These are phyloP conservation scores for Apiospora pterosperma DNA, from an alignment of 2,329 filamentous ascomycete genomes.

Conservation along the genomic window DNA sequence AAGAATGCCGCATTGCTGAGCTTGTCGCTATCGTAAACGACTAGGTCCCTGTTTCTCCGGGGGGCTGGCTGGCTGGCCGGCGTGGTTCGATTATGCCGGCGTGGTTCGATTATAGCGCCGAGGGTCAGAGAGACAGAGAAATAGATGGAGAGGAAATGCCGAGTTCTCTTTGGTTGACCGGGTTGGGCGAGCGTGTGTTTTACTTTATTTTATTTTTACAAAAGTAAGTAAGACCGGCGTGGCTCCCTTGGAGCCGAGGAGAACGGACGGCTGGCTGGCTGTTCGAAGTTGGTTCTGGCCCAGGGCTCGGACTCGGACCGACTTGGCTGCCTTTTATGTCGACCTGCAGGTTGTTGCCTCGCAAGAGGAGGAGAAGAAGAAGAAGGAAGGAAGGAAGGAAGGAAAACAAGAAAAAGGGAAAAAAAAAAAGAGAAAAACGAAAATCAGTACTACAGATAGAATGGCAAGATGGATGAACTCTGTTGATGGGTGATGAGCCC, in stretches of 20 bases:
- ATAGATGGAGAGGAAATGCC: neutral
- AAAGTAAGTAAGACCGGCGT: too few relatives aligned
- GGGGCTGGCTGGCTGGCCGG: neutral
- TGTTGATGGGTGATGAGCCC: neutral
- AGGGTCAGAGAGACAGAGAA: neutral
- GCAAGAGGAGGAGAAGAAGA: neutral
- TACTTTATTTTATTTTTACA: too few relatives aligned
- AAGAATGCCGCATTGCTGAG: neutral
- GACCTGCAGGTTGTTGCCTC: neutral
- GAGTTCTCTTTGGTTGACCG: neutral
- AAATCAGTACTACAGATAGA: neutral
- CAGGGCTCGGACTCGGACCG: neutral
- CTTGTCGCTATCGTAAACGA: neutral
- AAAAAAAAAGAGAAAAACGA: too few relatives aligned
- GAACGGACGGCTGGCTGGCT: neutral
- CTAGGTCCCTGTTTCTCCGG: neutral
- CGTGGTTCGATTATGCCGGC: too few relatives aligned
- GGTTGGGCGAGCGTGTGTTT: neutral
- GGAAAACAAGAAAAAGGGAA: too few relatives aligned
- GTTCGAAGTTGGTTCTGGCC: neutral
- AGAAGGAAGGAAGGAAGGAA: too few relatives aligned
- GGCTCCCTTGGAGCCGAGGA: neutral
- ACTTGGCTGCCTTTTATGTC: neutral
- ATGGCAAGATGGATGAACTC: neutral
- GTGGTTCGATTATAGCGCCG: neutral